Evolutionary conservation across 78 protist species (phyloP).

Genomic region (Blattamonas nauphoetae): DNA sequence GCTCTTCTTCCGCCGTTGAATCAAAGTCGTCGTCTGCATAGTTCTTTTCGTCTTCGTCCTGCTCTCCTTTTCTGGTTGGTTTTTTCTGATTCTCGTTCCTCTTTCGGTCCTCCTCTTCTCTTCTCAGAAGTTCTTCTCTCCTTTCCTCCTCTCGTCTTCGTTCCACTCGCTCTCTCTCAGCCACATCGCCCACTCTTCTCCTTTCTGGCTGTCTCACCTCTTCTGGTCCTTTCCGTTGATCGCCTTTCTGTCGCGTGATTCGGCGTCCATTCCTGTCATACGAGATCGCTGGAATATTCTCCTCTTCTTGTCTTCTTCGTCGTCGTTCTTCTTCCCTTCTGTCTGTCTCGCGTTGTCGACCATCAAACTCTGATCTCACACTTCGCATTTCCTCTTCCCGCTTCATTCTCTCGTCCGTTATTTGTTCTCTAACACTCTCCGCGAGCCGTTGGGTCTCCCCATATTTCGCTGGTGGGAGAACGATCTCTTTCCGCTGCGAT

Average conservation of each 20-base stretch:
- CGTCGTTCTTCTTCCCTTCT: not conserved
- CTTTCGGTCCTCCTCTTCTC: not conserved
- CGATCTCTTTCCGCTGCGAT: not conserved
- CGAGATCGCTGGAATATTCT: not conserved
- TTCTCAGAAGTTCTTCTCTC: not conserved
- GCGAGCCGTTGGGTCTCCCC: not conserved
- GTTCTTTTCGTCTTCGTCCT: not conserved
- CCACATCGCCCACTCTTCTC: not conserved
- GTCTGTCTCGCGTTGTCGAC: not conserved
- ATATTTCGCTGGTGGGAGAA: not conserved
- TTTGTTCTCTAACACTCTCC: not conserved
- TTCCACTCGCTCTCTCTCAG: not conserved
- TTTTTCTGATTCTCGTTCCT: not conserved
- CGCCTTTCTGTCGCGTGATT: too few relatives aligned
- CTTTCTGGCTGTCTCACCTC: not conserved
- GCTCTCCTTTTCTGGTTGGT: not conserved
- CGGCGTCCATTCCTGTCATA: not conserved
- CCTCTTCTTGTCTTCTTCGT: not conserved
- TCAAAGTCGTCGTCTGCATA: not conserved
- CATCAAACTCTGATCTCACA: not conserved
- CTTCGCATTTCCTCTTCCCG: not conserved
- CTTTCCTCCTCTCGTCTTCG: not conserved
- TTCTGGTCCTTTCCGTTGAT: not conserved
- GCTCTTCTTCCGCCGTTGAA: not conserved
- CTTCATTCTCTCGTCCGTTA: not conserved